Base-by-base conservation (phyloP, 441 rosid species). In the Flueggea neowawraea region DNA sequence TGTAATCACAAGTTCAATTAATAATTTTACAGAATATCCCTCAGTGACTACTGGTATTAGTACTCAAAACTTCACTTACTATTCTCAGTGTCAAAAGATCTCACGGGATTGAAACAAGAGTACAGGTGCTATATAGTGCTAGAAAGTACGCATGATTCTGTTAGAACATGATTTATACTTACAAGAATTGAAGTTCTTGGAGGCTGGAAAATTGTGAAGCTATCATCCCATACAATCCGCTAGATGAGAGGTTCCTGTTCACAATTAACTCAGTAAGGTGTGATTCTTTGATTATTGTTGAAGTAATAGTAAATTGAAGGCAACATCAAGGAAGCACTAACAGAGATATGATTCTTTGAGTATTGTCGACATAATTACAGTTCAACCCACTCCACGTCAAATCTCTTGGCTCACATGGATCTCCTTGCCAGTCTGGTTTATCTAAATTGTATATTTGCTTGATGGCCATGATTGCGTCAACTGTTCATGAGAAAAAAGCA, bases 301-400 rank as follows among this genome's bases (percentile, higher is more conserved):
- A n/a, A n/a, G n/a, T n/a, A n/a, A n/a, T n/a, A n/a, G n/a, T n/a
- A n/a, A n/a, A n/a, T n/a, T n/a, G n/a, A n/a, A n/a, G n/a, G n/a
- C n/a, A n/a, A n/a, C n/a, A n/a, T n/a, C n/a, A 7, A 31, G 31
- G 6, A 5, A n/a, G 0, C 28, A 72, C 82, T 62, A 53, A 80
- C 85, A 78, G 10, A 62, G 57, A 64, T 31, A 54, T 9, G 12
- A n/a, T n/a, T n/a, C n/a, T n/a, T n/a, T n/a, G n/a, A n/a, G n/a
- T n/a, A n/a, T n/a, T n/a, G n/a, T n/a, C 60, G 9, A 69, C 17
- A 53, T 55, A 62, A 63, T 82, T n/a, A n/a, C n/a, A 80, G 39
- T 57, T 58, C 16, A 80, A 69, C 13, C 82, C 76, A 1, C 54
- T 50, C 85, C 85, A 80, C 4, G 36, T 16, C 55, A 15, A 55